Conservation (phyloP, 192 early-diverging fungal genomes). For the Powellomyces hirtus region DNA sequence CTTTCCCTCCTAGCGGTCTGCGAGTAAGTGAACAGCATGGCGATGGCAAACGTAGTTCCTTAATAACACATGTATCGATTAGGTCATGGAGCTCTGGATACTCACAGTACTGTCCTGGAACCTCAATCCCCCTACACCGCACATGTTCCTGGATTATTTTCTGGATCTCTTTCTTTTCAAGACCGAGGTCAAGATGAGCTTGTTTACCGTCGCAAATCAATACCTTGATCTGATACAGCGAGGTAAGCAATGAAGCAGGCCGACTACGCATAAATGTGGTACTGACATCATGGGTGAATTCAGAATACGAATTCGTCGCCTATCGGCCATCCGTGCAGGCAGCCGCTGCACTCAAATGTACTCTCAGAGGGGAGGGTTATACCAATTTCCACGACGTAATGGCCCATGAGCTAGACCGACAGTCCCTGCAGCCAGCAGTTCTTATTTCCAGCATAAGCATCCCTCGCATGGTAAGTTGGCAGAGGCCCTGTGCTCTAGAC, state of each 20-base stretch:
- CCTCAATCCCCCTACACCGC: constrained; percentile 21
- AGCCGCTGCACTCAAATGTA: constrained; percentile 17
- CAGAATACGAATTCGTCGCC: constrained; percentile 15
- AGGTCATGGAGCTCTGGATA: constrained; percentile 22
- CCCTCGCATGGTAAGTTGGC: constrained; percentile 20
- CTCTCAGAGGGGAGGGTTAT: not conserved
- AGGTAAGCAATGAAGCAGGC: not conserved
- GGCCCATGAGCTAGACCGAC: not conserved
- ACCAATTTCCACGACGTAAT: not conserved
- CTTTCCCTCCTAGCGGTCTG: constrained; percentile 2
- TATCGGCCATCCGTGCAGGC: constrained; percentile 28
- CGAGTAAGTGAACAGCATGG: not conserved
- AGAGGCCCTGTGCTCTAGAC: too few species aligned
- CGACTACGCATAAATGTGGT: not conserved
- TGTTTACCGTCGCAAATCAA: not conserved
- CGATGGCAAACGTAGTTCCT: not conserved
- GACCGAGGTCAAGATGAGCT: not conserved
- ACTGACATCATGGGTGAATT: not conserved
- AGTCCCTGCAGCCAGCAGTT: not conserved
- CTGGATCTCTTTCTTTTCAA: constrained; percentile 5
- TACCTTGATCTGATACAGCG: not conserved
- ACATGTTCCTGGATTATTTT: constrained; percentile 23
- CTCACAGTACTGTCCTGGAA: constrained; percentile 11
- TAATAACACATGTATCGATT: not conserved
- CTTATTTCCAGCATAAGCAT: constrained; percentile 9